phyloP scores from a whole-genome alignment of 1,139 yeast species.

The Sugiyamaella pinicola region DNA sequence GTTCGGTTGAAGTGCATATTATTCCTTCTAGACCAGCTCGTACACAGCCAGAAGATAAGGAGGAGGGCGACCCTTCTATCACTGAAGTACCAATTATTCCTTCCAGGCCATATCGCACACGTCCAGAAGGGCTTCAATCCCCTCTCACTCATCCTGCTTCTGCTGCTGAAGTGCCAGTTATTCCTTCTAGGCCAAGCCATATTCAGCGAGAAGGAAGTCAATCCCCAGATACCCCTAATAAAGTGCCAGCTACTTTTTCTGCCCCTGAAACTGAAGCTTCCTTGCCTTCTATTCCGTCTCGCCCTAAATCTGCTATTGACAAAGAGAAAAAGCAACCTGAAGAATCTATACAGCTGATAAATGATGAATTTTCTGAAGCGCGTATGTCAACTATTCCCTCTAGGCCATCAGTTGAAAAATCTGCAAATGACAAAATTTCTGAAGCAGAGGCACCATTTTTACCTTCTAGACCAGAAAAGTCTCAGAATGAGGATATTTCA shows the following conservation, averaged over 20 bases:
- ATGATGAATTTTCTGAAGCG: not conserved
- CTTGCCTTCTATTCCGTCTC: not conserved
- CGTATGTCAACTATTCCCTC: not conserved
- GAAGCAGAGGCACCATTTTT: no score
- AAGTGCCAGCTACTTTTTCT: no score
- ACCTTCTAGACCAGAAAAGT: not conserved
- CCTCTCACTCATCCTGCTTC: not conserved
- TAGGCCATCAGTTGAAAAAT: not conserved
- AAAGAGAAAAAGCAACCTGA: not conserved
- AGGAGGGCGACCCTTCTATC: not conserved
- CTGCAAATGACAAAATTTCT: not conserved
- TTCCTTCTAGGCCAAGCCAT: not conserved
- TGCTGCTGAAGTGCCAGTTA: not conserved
- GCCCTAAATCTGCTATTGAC: not conserved
- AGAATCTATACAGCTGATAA: not conserved
- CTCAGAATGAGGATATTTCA: not conserved
- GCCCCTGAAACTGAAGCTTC: not conserved
- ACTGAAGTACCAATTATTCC: not conserved
- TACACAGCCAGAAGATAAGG: not conserved
- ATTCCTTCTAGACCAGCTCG: constrained; percentile 14
- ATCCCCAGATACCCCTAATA: no score
- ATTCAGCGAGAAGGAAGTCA: no score
- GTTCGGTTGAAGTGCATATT: not conserved
- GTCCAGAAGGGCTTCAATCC: not conserved
- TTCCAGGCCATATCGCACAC: not conserved